Evolutionary conservation across 768 basidiomycete species (phyloP).

Genomic region (Pleurotus ostreatus): DNA sequence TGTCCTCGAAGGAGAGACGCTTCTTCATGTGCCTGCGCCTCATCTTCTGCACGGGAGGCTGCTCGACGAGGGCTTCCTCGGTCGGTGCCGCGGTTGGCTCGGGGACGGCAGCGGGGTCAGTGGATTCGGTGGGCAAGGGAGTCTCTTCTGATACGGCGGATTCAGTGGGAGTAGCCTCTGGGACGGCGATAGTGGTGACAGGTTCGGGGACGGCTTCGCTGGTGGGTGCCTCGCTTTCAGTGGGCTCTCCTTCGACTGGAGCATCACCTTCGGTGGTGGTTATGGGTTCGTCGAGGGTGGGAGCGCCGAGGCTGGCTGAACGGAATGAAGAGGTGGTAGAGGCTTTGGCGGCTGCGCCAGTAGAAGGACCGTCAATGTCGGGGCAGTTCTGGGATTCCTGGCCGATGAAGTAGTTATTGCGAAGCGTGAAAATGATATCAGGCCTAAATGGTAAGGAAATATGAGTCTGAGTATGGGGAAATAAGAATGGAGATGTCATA

Average conservation of each 20-base stretch:
- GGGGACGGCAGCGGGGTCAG: background rate
- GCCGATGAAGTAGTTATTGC: slow-evolving; percentile 17
- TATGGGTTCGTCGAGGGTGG: background rate
- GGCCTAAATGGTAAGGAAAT: too few relatives aligned
- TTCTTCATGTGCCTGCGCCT: slow-evolving; percentile 8
- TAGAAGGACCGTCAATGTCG: slow-evolving; percentile 18
- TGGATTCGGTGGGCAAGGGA: background rate
- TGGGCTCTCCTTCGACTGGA: background rate
- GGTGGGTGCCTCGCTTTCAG: background rate
- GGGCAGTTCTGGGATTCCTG: slow-evolving; percentile 19
- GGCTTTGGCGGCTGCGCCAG: background rate
- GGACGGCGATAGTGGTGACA: background rate
- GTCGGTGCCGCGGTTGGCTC: background rate
- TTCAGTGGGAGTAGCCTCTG: background rate
- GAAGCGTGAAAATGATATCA: slow-evolving; percentile 11
- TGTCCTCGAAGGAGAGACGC: background rate
- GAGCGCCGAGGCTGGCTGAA: background rate
- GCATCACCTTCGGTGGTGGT: background rate
- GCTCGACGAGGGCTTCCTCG: background rate
- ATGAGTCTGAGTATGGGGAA: too few relatives aligned
- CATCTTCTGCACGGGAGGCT: slow-evolving; percentile 3
- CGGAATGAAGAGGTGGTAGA: background rate
- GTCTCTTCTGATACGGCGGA: background rate
- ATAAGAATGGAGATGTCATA: too few relatives aligned
- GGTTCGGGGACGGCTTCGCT: background rate